These are phyloP conservation scores for Populus davidiana DNA, from an alignment of 345 rosid genomes.

Conservation along the genomic window DNA sequence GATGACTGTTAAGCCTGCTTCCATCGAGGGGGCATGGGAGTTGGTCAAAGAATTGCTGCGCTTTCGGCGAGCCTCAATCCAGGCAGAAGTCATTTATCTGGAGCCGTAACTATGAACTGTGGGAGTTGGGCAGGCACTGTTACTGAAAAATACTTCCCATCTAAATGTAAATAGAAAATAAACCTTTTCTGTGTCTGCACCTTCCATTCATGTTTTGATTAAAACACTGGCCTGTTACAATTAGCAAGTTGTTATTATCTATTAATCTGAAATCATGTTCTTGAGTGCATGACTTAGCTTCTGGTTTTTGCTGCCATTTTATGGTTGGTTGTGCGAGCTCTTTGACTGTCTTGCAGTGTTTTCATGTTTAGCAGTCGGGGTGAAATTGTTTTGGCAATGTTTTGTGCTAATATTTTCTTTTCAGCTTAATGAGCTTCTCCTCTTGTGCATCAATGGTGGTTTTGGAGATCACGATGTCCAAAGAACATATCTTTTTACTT, in stretches of 20 bases:
- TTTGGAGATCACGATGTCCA: neutral
- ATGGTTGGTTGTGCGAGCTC: neutral
- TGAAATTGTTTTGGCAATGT: neutral
- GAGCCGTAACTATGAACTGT: conserved; percentile 34
- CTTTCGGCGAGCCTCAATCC: conserved; percentile 52
- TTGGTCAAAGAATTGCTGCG: conserved; percentile 54
- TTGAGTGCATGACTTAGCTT: neutral
- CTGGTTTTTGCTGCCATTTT: neutral
- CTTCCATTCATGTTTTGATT: neutral
- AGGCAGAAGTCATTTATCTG: conserved; percentile 49
- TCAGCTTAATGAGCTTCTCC: neutral
- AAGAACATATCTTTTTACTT: neutral
- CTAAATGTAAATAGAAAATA: neutral
- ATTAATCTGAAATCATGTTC: neutral
- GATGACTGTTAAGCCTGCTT: conserved; percentile 51
- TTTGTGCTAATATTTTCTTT: neutral
- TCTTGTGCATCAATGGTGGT: neutral
- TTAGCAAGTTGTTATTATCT: too few species aligned
- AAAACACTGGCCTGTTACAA: neutral
- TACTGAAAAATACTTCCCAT: neutral
- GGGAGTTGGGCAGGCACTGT: neutral
- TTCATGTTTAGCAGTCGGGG: neutral
- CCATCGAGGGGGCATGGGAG: conserved; percentile 43
- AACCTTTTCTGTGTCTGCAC: neutral
- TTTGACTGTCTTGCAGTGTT: neutral